Conservation (phyloP, 2,329 filamentous ascomycete genomes). For the Parafenestella ontariensis region DNA sequence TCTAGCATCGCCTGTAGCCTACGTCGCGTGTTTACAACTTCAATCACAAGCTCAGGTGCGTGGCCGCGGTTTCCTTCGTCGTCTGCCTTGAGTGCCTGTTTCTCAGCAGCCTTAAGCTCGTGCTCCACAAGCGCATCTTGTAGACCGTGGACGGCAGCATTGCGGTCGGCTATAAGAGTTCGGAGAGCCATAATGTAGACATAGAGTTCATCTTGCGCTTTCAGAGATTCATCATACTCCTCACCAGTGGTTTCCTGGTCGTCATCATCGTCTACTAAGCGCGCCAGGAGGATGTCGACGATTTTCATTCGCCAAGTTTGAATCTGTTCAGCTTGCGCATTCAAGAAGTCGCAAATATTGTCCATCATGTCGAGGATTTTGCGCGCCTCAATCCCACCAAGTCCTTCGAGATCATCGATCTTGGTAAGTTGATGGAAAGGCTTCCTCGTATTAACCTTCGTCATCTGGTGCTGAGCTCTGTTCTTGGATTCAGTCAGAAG, state of each 20-base stretch:
- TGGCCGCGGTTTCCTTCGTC: slow-evolving; percentile 63
- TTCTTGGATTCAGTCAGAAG: slow-evolving; percentile 67
- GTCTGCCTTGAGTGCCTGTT: slow-evolving; percentile 64
- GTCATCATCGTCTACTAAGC: slow-evolving; percentile 81
- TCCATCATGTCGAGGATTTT: slow-evolving; percentile 71
- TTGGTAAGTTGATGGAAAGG: slow-evolving; percentile 30
- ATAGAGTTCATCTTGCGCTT: slow-evolving; percentile 86
- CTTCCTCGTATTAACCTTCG: slow-evolving; percentile 50
- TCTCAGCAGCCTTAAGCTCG: slow-evolving; percentile 70
- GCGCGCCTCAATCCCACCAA: slow-evolving; percentile 75
- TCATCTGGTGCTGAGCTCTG: slow-evolving; percentile 71
- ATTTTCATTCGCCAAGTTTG: slow-evolving; percentile 78
- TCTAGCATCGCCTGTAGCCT: slow-evolving; percentile 58
- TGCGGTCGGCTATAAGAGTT: slow-evolving; percentile 78
- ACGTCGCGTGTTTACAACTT: slow-evolving; percentile 59
- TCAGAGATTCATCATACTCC: slow-evolving; percentile 87
- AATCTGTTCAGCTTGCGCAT: slow-evolving; percentile 74
- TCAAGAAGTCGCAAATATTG: slow-evolving; percentile 69
- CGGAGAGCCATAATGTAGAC: slow-evolving; percentile 83
- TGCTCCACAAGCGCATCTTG: slow-evolving; percentile 76
- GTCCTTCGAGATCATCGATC: slow-evolving; percentile 63
- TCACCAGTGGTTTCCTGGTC: slow-evolving; percentile 80
- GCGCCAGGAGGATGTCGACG: slow-evolving; percentile 72
- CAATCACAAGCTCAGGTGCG: slow-evolving; percentile 69
- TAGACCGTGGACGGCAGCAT: slow-evolving; percentile 77